Evolutionary conservation across 345 rosid genomes (phyloP), one percentile per base, ranked within the genome.

Genomic region (Brassica cretica): DNA sequence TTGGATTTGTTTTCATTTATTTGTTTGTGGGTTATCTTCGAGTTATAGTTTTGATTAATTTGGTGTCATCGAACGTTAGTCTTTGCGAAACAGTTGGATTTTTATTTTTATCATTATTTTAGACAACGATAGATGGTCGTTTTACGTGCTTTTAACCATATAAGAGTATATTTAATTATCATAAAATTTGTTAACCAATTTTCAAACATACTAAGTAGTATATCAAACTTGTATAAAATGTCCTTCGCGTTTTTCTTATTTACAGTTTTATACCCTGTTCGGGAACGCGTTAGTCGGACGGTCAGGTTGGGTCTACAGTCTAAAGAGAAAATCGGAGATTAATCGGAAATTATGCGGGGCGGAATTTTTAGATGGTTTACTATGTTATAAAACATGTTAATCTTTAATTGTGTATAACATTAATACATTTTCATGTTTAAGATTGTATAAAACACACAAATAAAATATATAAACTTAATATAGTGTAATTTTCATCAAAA

Each of bases 41-140:
- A 63, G 70, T 4, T 53, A 9, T 39, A 35, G n/a, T 61, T 76
- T 9, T 63, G 71, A 70, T 63, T 33, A 24, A 33, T 60, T 70
- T 33, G 64, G 65, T 77, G 80, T 70, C 70, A 51, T 51, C 30
- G 0, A 64, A 63, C 66, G 60, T 51, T 68, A 70, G 75, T 63
- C 27, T 64, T 70, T 70, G 76, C 64, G 60, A 51, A 30, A 21
- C 37, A 60, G 35, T 21, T 51, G 53, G 68, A 15, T 55, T 25
- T 66, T 30, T 62, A 1, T 15, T 15, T 10, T 41, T 41, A 41
- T 41, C 3, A 49, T n/a, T 49, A 29, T 24, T 49, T 14, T 10
- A 41, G 7, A 49, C n/a, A n/a, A 5, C 8, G 18, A 5, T 51
- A 15, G 8, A 51, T 51, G 58, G 58, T 3, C 19, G 16, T 8